Conservation (phyloP, 768 basidiomycete species). For the Psilocybe sp. region DNA sequence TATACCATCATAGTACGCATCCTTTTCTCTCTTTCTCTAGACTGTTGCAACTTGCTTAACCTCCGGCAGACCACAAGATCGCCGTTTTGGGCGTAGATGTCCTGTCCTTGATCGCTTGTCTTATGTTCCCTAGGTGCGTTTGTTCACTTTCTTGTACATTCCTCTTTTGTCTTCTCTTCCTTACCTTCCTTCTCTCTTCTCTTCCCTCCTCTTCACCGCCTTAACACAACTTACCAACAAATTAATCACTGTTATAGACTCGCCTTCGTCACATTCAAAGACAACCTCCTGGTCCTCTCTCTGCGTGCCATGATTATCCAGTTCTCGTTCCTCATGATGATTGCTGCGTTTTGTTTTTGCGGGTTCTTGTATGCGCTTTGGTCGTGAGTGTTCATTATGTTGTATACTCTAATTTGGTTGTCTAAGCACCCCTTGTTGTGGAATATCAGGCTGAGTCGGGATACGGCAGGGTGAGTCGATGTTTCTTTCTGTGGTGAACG, state of each 20-base stretch:
- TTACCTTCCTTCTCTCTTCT: no score
- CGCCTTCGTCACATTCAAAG: slow-evolving; percentile 86
- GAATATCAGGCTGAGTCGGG: slow-evolving; percentile 55
- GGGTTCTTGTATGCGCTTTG: slow-evolving; percentile 92
- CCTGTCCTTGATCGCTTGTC: slow-evolving; percentile 83
- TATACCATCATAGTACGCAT: slow-evolving; percentile 60
- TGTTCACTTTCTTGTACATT: neutral
- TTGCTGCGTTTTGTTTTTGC: slow-evolving; percentile 87
- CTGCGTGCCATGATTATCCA: slow-evolving; percentile 92
- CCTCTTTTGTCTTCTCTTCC: neutral
- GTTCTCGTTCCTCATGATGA: slow-evolving; percentile 78
- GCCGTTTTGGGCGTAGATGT: slow-evolving; percentile 72
- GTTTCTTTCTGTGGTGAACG: neutral
- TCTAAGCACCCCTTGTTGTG: slow-evolving; percentile 1
- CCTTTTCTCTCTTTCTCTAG: neutral
- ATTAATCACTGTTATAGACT: no score
- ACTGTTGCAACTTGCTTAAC: neutral
- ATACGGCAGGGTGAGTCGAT: slow-evolving; percentile 48
- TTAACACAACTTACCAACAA: no score
- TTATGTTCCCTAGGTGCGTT: slow-evolving; percentile 80
- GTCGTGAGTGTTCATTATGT: slow-evolving; percentile 59
- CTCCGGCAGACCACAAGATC: slow-evolving; percentile 57
- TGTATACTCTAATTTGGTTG: neutral
- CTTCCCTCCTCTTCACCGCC: no score
- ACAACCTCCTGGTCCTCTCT: slow-evolving; percentile 78